Evolutionary conservation across 371 early-diverging fungal genomes (phyloP).

Genomic region (Mortierella sp.): DNA sequence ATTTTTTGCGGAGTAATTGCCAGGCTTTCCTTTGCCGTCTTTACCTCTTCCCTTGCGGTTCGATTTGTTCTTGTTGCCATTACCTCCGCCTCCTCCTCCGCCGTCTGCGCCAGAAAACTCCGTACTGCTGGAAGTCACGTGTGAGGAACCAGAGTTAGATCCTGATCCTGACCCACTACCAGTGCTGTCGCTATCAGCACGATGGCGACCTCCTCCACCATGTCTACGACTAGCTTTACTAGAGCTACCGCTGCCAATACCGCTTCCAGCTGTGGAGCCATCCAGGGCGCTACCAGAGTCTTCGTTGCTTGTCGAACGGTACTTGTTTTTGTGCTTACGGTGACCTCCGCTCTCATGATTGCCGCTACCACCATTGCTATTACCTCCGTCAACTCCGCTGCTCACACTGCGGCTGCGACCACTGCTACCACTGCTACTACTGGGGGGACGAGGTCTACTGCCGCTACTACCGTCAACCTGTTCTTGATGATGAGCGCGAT

Average conservation of each 20-base stretch:
- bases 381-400: neutral
- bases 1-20: neutral
- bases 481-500: conserved; percentile 16
- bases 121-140: neutral
- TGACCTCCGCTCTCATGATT: conserved; percentile 13
- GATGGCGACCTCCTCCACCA: conserved; percentile 16
- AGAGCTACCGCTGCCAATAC: neutral
- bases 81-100: neutral
- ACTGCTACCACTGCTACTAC: conserved; percentile 4
- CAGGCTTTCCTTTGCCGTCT: conserved; percentile 11
- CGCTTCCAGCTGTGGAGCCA: conserved; percentile 12
- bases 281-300: neutral
- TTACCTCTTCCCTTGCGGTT: conserved; percentile 2
- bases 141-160: conserved; percentile 10
- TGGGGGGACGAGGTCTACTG: neutral
- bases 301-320: conserved; percentile 7
- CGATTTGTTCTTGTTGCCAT: conserved; percentile 1
- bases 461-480: conserved; percentile 3
- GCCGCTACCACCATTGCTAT: conserved; percentile 1
- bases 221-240: neutral
- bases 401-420: conserved; percentile 10
- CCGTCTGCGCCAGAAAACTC: neutral
- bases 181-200: conserved; percentile 18
- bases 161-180: conserved; percentile 24
- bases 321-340: conserved; percentile 32